These are phyloP conservation scores for Quillaja saponaria DNA, from an alignment of 306 rosid genomes.

Conservation along the genomic window DNA sequence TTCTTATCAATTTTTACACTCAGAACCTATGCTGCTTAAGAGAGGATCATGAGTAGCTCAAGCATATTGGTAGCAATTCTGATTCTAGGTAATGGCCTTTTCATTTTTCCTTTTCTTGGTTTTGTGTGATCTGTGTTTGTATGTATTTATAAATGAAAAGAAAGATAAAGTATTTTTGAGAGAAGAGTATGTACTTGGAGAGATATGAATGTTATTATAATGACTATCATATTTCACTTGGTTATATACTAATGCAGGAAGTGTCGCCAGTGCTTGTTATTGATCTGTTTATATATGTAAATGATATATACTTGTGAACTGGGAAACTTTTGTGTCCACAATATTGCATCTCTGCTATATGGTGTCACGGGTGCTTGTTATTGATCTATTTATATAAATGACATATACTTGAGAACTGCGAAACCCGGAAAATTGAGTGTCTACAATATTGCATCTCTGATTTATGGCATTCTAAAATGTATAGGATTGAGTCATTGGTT, in stretches of 20 bases:
- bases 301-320: not conserved
- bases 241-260: no score
- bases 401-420: no score
- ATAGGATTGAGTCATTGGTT: constrained; percentile 12
- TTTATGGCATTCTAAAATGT: constrained; percentile 16
- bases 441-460: constrained; percentile 14
- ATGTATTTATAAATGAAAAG: constrained; percentile 11
- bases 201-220: constrained; percentile 23
- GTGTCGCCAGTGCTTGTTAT: constrained; percentile 21
- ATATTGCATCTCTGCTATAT: no score
- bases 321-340: no score
- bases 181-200: constrained; percentile 16
- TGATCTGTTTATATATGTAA: constrained; percentile 21
- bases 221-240: constrained; percentile 22
- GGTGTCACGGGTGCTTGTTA: no score
- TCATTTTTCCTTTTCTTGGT: not conserved
- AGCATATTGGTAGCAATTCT: constrained; percentile 31
- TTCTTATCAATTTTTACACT: constrained; percentile 27
- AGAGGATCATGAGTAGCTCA: constrained; percentile 34
- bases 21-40: constrained; percentile 34
- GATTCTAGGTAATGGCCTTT: constrained; percentile 38
- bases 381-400: no score
- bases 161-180: constrained; percentile 5
- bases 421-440: no score
- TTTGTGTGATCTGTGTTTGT: constrained; percentile 36